A percentile compares a stretch with the other conserved stretches of the same genome.
Conservation (phyloP, 352 stramenopile species). For the Thraustochytrium striatum region DNA sequence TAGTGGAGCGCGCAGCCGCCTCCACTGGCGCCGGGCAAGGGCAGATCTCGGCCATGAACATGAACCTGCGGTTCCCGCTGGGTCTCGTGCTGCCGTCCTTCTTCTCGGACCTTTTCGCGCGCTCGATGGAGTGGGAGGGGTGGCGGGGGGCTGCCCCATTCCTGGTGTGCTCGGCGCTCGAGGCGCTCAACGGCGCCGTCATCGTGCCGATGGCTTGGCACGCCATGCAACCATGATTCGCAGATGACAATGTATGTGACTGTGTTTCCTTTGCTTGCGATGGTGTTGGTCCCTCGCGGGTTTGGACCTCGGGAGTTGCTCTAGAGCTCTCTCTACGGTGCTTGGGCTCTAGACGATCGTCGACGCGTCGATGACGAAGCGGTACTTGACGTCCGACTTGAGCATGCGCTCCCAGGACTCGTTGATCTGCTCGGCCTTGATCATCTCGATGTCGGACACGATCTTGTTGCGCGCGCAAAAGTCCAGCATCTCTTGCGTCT, state of each 20-base stretch:
- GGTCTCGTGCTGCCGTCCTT: constrained; percentile 23
- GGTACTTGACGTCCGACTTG: constrained; percentile 29
- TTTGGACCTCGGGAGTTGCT: too few species aligned
- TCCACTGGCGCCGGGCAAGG: background rate
- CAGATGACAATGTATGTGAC: too few species aligned
- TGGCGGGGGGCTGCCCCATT: constrained; percentile 5
- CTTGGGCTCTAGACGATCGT: constrained; percentile 2
- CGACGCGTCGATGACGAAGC: constrained; percentile 30
- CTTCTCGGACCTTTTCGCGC: constrained; percentile 14
- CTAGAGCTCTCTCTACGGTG: too few species aligned
- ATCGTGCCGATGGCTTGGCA: constrained; percentile 24
- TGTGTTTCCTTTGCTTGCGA: too few species aligned
- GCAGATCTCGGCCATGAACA: constrained; percentile 2
- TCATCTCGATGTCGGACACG: constrained; percentile 51
- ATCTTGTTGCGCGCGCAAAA: constrained; percentile 73
- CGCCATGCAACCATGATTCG: too few species aligned
- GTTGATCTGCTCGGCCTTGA: constrained; percentile 51
- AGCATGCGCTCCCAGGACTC: constrained; percentile 49
- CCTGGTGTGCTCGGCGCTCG: background rate
- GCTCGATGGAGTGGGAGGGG: background rate
- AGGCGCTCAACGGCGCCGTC: background rate
- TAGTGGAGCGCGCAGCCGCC: background rate
- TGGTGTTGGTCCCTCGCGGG: too few species aligned
- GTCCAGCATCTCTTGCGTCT: constrained; percentile 75
- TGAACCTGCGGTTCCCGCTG: constrained; percentile 32